Evolutionary conservation across 2,329 filamentous ascomycete species (phyloP), one percentile per base, ranked within the genome.

Genomic region (Penicillium sp.): DNA sequence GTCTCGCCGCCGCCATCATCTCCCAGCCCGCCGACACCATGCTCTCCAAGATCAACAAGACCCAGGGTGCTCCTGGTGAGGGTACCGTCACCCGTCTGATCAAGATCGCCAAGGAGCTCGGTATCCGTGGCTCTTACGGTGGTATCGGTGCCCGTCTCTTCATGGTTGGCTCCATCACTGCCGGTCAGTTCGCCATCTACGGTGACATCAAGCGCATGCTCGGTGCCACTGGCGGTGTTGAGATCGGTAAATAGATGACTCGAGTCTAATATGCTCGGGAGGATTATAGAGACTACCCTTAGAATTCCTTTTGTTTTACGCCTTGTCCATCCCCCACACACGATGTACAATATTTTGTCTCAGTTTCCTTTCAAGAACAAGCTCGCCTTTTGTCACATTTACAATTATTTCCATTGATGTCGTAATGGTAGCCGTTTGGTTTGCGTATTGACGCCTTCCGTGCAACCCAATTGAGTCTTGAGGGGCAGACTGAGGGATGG

Each of bases 31-130:
- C 88, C 70, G 88, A 94, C 72, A 94, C 88, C 69, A 94, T 94
- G 88, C 83, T 94, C 58, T 86, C 81, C 76, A 93, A 91, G 82
- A 93, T 94, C 80, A 94, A 94, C 85, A 93, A 93, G 85, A 88
- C 85, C 75, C 83, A 88, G 78, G 88, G 87, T 75, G 77, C 82
- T 54, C 87, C 88, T 60, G 88, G 88, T 78, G 87, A 94, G 78
- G 82, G 88, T 66, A 93, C 86, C 64, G 80, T 80, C 69, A 79
- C 77, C 71, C 84, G 88, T 72, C 75, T 94, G 66, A 77, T 91
- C 78, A 93, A 93, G 84, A 94, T 94, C 66, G 87, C 75, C 61
- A 85, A 84, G 75, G 87, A 94, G 75, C 85, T 94, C 64, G 88
- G 88, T 68, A 55, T 94, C 70, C 78, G 77, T 62, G 88, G 88